Conservation (phyloP, 164 flowering plant species). For the Macadamia integrifolia region DNA sequence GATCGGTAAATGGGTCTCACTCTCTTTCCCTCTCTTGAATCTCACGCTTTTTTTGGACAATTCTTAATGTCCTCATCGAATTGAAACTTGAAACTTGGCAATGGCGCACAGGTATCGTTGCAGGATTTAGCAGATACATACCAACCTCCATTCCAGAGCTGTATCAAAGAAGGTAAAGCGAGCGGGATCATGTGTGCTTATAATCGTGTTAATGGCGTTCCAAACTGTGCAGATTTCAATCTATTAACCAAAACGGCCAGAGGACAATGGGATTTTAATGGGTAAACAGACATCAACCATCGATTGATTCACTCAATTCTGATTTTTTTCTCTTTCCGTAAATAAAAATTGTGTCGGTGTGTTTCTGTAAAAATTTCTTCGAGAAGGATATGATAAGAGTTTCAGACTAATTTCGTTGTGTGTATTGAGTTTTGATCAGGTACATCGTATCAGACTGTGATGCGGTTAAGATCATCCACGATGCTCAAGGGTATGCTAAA, state of each 20-base stretch:
- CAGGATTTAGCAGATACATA: slow-evolving; percentile 88
- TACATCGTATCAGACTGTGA: slow-evolving; percentile 92
- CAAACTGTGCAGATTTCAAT: slow-evolving; percentile 69
- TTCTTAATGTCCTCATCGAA: background rate
- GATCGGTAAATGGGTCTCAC: background rate
- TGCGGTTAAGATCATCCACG: slow-evolving; percentile 63
- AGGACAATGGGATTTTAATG: slow-evolving; percentile 59
- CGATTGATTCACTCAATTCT: background rate
- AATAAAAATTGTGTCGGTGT: no score
- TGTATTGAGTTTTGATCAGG: slow-evolving; percentile 27
- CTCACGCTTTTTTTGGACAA: background rate
- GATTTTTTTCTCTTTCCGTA: no score
- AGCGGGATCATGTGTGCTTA: slow-evolving; percentile 94
- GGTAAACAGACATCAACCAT: slow-evolving; percentile 30
- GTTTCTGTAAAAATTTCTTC: background rate
- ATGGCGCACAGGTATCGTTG: slow-evolving; percentile 42
- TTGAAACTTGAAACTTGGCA: background rate
- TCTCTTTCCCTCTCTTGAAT: background rate
- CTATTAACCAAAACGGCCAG: slow-evolving; percentile 66
- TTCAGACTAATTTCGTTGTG: no score
- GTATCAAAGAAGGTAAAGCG: slow-evolving; percentile 61
- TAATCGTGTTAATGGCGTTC: slow-evolving; percentile 82
- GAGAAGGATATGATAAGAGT: no score
- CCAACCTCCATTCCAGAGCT: slow-evolving; percentile 82
- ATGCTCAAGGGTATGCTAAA: slow-evolving; percentile 53